phyloP scores from a whole-genome alignment of 169 alveolate genomes.

The Plasmodium cynomolgi region DNA sequence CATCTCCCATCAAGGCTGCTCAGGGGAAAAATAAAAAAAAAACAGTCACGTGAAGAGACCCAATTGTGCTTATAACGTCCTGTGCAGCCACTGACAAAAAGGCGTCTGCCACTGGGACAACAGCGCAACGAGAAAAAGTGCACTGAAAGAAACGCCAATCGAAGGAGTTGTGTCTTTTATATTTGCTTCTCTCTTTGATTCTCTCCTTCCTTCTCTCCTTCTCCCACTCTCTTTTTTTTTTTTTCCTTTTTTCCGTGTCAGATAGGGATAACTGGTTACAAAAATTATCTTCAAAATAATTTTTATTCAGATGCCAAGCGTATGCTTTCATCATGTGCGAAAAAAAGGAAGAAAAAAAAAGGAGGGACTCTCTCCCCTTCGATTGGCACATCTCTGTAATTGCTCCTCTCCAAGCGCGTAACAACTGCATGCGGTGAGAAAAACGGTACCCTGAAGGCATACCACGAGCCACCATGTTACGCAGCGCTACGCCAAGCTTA shows the following conservation, averaged over 20 bases:
- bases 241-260: constrained; percentile 33
- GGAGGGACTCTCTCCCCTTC: background rate
- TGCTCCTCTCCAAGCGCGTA: background rate
- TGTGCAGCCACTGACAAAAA: background rate
- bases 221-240: background rate
- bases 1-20: constrained; percentile 25
- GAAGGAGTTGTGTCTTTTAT: background rate
- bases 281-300: constrained; percentile 60
- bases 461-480: background rate
- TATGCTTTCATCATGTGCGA: constrained; percentile 56
- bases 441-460: background rate
- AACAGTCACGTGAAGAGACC: no score
- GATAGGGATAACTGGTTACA: constrained; percentile 76
- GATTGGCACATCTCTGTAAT: background rate
- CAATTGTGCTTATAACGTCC: background rate
- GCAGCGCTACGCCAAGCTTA: background rate
- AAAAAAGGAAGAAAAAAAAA: constrained; percentile 5
- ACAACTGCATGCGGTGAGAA: background rate
- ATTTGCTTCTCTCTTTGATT: no score
- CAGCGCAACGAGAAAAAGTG: background rate
- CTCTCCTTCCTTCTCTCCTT: background rate
- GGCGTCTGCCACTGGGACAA: background rate
- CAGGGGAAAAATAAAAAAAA: background rate
- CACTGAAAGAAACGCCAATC: background rate
- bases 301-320: constrained; percentile 75